A percentile compares a stretch with the other conserved stretches of the same genome.
These are phyloP conservation scores for Medicago lupulina DNA, from an alignment of 306 rosid genomes.

Conservation along the genomic window DNA sequence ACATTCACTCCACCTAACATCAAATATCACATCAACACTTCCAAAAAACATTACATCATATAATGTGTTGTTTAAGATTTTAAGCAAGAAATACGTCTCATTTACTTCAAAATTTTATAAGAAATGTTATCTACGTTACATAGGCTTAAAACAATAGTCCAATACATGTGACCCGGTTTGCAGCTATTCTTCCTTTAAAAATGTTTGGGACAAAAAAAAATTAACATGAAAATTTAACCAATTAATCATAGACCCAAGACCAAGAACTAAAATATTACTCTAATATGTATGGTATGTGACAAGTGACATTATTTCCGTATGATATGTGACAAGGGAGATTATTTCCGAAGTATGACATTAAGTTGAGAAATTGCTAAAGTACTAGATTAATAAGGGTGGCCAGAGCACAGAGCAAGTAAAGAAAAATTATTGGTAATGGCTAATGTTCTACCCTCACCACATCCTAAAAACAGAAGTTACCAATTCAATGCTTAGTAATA, in stretches of 20 bases:
- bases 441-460: neutral
- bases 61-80: neutral
- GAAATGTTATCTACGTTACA: neutral
- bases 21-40: neutral
- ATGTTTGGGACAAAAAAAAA: no score
- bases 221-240: neutral
- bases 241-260: neutral
- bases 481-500: neutral
- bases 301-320: neutral
- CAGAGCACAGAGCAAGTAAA: neutral
- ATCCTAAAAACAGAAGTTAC: neutral
- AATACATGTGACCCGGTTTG: no score
- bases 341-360: constrained; percentile 1
- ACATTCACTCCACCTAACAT: constrained; percentile 10
- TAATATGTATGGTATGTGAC: constrained; percentile 1
- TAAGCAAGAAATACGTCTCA: neutral
- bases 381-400: neutral
- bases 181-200: no score
- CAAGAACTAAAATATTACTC: neutral
- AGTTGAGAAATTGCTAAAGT: neutral
- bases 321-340: neutral
- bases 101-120: constrained; percentile 4
- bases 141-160: neutral
- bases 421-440: neutral
- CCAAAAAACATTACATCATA: neutral